Conservation (phyloP, 345 rosid species). For the Populus deltoides region DNA sequence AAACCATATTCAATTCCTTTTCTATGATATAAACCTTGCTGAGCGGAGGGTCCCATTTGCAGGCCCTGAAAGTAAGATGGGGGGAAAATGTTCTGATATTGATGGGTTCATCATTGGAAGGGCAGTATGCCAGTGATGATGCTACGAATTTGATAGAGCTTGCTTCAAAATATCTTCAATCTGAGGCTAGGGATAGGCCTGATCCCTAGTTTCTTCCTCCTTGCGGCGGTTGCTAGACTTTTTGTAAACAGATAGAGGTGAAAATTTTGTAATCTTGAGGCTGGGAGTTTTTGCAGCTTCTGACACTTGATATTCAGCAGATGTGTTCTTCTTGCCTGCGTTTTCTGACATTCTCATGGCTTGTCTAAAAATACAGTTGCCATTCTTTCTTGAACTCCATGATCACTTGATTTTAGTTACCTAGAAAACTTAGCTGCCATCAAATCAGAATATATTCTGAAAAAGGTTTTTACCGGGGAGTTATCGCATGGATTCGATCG, state of each 20-base stretch:
- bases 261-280: neutral
- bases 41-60: neutral
- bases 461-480: too few relatives aligned
- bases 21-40: neutral
- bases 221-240: neutral
- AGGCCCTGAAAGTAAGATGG: neutral
- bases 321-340: neutral
- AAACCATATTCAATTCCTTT: neutral
- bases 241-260: neutral
- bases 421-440: too few relatives aligned
- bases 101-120: neutral
- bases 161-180: conserved; percentile 2
- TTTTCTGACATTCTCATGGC: conserved; percentile 2
- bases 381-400: too few relatives aligned
- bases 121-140: too few relatives aligned
- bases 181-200: conserved; percentile 7
- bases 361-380: neutral
- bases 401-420: too few relatives aligned
- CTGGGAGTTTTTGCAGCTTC: neutral
- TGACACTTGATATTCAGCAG: neutral
- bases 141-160: neutral
- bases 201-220: conserved; percentile 3
- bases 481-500: too few relatives aligned
- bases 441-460: too few relatives aligned
- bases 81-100: neutral